These are phyloP conservation scores for Cladophialophora carrionii DNA, from an alignment of 2,329 filamentous ascomycete genomes.

Conservation along the genomic window DNA sequence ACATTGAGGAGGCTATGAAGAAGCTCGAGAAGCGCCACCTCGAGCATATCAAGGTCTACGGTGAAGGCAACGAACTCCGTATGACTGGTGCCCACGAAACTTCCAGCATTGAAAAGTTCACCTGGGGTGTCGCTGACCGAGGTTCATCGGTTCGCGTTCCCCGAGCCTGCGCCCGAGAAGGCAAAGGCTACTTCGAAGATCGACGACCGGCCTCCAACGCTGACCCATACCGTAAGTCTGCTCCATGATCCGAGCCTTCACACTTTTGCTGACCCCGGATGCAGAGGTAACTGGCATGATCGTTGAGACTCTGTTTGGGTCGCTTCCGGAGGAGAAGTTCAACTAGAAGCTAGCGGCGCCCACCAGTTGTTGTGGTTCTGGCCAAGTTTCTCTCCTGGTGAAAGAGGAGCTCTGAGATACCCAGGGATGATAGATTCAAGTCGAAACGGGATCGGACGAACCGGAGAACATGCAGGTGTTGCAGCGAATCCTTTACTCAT, in stretches of 20 bases:
- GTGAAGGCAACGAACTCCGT: slow-evolving; percentile 92
- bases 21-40: slow-evolving; percentile 76
- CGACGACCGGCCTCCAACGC: slow-evolving; percentile 81
- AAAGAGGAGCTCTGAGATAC: background rate
- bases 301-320: slow-evolving; percentile 64
- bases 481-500: background rate
- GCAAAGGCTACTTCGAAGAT: slow-evolving; percentile 93
- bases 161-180: slow-evolving; percentile 79
- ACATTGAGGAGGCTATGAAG: slow-evolving; percentile 84
- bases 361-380: background rate
- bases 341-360: background rate
- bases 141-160: slow-evolving; percentile 93
- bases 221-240: slow-evolving; percentile 69
- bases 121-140: slow-evolving; percentile 93
- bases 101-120: slow-evolving; percentile 88
- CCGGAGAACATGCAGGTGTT: background rate
- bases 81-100: slow-evolving; percentile 95
- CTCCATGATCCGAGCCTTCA: background rate
- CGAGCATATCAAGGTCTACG: slow-evolving; percentile 91
- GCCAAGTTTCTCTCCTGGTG: background rate
- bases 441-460: background rate
- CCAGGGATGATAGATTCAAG: background rate
- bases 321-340: slow-evolving; percentile 37
- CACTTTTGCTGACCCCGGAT: slow-evolving; percentile 11
- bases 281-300: slow-evolving; percentile 71